Percentiles rank a stretch among this genome's conserved stretches.
Evolutionary conservation across 2,329 filamentous ascomycete species (phyloP).

Genomic region (Raffaelea arxii): DNA sequence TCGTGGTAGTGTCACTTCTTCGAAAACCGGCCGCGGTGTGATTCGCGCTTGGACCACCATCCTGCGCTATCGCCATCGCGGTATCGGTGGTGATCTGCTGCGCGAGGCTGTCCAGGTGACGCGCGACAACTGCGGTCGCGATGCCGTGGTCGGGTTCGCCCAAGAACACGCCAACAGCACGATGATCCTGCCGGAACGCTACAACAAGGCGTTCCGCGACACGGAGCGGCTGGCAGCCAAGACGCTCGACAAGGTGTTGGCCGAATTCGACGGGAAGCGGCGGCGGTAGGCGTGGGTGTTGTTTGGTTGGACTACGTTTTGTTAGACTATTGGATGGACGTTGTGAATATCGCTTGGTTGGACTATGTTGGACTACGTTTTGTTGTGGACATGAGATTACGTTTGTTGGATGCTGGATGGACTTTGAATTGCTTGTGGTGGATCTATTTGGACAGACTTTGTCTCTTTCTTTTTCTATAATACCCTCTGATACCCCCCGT

Average conservation of each 20-base stretch:
- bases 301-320: no score
- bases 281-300: no score
- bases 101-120: slow-evolving; percentile 62
- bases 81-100: slow-evolving; percentile 63
- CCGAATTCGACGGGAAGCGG: slow-evolving; percentile 35
- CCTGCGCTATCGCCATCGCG: slow-evolving; percentile 57
- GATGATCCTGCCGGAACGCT: slow-evolving; percentile 51
- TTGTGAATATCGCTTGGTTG: no score
- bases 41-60: slow-evolving; percentile 78
- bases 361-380: no score
- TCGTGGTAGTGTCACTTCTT: slow-evolving; percentile 23
- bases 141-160: slow-evolving; percentile 62
- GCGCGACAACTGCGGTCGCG: slow-evolving; percentile 57
- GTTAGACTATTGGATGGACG: no score
- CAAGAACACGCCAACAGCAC: slow-evolving; percentile 66
- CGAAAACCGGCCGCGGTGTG: slow-evolving; percentile 53
- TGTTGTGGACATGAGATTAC: no score
- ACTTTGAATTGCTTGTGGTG: no score
- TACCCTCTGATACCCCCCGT: no score
- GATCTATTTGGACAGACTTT: no score
- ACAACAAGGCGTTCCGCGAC: slow-evolving; percentile 51
- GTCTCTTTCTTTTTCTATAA: no score
- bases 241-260: slow-evolving; percentile 40
- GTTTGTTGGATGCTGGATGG: no score
- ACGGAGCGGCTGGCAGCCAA: slow-evolving; percentile 48